phyloP scores from a whole-genome alignment of 202 grass and related monocot genomes.

The Saccharum hybrid region DNA sequence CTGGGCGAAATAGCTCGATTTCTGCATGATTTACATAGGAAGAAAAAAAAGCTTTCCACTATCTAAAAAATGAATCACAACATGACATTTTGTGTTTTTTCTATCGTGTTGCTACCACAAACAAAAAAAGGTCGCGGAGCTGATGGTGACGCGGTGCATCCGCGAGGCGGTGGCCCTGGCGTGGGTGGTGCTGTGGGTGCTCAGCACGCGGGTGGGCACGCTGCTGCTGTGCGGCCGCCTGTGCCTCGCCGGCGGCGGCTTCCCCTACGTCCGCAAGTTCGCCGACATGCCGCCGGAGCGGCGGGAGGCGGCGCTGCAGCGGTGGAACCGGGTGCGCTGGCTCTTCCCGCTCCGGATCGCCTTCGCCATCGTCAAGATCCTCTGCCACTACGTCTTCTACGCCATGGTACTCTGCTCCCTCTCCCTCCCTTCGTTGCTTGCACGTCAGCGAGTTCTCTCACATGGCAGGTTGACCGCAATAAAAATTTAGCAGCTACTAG shows the following conservation, averaged over 20 bases:
- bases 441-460: neutral
- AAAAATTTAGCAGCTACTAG: neutral
- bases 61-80: neutral
- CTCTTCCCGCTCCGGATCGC: conserved; percentile 57
- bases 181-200: conserved; percentile 66
- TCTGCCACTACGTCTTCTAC: conserved; percentile 71
- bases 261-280: conserved; percentile 62
- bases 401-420: conserved; percentile 41
- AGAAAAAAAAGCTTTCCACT: neutral
- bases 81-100: neutral
- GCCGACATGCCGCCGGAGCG: conserved; percentile 56
- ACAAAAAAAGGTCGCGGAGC: conserved; percentile 60
- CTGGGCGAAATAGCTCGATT: neutral
- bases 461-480: conserved; percentile 13
- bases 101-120: neutral
- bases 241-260: conserved; percentile 36
- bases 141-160: conserved; percentile 59
- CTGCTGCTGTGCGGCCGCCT: conserved; percentile 62
- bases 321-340: conserved; percentile 55
- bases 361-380: conserved; percentile 63
- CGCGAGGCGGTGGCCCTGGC: conserved; percentile 56
- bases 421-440: too few relatives aligned
- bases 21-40: neutral
- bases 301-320: conserved; percentile 60
- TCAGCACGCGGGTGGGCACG: conserved; percentile 70